Conservation (phyloP, 2,329 filamentous ascomycete genomes). For the Aspergillus novofumigatus region DNA sequence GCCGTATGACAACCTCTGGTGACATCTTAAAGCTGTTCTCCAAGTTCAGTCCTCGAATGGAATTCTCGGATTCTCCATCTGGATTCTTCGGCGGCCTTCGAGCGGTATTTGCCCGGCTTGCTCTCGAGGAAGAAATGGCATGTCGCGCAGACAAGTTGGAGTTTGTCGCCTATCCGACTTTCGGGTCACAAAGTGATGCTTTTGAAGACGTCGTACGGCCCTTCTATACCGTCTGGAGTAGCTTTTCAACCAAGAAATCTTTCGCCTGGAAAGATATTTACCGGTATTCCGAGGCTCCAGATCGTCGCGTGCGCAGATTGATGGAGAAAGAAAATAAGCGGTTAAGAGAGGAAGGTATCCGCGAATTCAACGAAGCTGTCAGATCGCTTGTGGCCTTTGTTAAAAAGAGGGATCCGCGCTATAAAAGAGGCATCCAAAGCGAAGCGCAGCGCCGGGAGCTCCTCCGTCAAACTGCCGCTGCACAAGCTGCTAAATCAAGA, state of each 20-base stretch:
- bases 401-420: slow-evolving; percentile 85
- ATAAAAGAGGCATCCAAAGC: slow-evolving; percentile 69
- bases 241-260: slow-evolving; percentile 77
- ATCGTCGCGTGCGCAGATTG: slow-evolving; percentile 72
- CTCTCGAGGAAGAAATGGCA: slow-evolving; percentile 72
- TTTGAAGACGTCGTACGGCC: slow-evolving; percentile 72
- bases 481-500: slow-evolving; percentile 77
- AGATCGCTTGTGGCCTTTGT: slow-evolving; percentile 81
- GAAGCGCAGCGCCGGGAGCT: slow-evolving; percentile 76
- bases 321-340: slow-evolving; percentile 97
- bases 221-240: slow-evolving; percentile 78
- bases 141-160: slow-evolving; percentile 64
- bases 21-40: slow-evolving; percentile 75
- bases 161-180: slow-evolving; percentile 68
- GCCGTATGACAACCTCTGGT: slow-evolving; percentile 72
- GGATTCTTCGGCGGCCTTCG: slow-evolving; percentile 82
- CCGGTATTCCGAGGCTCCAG: slow-evolving; percentile 77
- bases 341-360: slow-evolving; percentile 72
- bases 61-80: slow-evolving; percentile 72
- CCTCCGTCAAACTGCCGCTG: slow-evolving; percentile 71
- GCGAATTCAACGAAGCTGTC: slow-evolving; percentile 91
- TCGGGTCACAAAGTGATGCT: slow-evolving; percentile 69
- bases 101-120: slow-evolving; percentile 74
- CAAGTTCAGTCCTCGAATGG: slow-evolving; percentile 71
- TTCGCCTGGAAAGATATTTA: slow-evolving; percentile 90